phyloP scores from a whole-genome alignment of 768 basidiomycete species.

The Rhodotorula diobovata region DNA sequence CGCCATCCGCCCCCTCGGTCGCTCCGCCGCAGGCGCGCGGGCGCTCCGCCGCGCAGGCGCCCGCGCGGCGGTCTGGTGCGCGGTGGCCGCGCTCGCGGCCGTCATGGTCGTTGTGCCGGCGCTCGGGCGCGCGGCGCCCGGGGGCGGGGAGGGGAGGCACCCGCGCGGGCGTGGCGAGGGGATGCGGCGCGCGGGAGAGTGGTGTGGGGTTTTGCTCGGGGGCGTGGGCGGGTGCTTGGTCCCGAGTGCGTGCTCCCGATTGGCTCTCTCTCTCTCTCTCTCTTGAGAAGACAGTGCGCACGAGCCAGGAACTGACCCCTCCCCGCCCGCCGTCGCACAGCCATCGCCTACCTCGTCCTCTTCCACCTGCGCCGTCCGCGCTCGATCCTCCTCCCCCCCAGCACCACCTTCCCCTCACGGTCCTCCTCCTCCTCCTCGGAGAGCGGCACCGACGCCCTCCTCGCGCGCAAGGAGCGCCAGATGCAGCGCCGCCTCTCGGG shows the following conservation, averaged over 20 bases:
- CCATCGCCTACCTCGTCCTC: conserved; percentile 69
- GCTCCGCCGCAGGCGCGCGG: background rate
- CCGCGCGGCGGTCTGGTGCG: conserved; percentile 14
- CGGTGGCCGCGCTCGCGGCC: background rate
- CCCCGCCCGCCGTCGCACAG: conserved; percentile 49
- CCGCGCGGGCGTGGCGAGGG: conserved; percentile 20
- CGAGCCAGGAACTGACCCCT: no score
- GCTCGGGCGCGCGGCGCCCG: background rate
- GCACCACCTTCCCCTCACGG: background rate
- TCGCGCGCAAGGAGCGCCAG: conserved; percentile 78
- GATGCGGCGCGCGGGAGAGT: conserved; percentile 18
- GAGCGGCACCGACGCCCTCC: conserved; percentile 54
- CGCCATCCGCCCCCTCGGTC: background rate
- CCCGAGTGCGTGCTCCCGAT: conserved; percentile 26
- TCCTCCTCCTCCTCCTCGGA: conserved; percentile 47
- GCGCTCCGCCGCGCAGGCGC: background rate
- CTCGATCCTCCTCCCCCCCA: conserved; percentile 68
- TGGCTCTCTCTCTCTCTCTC: background rate
- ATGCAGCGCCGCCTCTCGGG: conserved; percentile 70
- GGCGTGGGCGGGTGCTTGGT: conserved; percentile 33
- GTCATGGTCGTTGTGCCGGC: conserved; percentile 4
- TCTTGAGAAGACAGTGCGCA: background rate
- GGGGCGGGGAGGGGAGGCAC: conserved; percentile 1
- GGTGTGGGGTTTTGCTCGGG: conserved; percentile 8
- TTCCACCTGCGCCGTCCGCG: conserved; percentile 82